phyloP scores from a whole-genome alignment of 352 stramenopile genomes.

The Globisporangium mamillatum region DNA sequence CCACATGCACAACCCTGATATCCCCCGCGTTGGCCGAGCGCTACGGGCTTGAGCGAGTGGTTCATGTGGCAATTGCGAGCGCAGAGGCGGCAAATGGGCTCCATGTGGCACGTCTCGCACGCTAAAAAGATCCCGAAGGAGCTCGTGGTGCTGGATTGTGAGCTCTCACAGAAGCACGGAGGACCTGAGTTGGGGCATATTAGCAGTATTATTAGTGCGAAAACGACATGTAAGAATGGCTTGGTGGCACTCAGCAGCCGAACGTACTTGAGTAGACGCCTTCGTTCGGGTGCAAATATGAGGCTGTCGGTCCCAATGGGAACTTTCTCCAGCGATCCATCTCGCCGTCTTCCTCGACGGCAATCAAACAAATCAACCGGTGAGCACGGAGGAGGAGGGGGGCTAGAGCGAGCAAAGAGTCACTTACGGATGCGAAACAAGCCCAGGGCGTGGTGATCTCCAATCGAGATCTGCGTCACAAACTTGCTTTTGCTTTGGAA shows the following conservation, averaged over 20 bases:
- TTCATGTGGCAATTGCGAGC: conserved; percentile 42
- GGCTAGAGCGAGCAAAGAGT: not conserved
- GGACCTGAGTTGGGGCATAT: conserved; percentile 14
- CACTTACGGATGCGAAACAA: conserved; percentile 47
- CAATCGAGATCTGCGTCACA: conserved; percentile 57
- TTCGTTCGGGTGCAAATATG: conserved; percentile 15
- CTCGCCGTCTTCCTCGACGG: conserved; percentile 19
- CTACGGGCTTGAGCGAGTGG: conserved; percentile 29
- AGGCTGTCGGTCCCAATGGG: conserved; percentile 21
- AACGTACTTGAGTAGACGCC: conserved; percentile 2
- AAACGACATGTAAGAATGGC: too few species aligned
- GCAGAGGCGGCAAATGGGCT: conserved; percentile 54
- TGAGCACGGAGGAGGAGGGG: too few species aligned
- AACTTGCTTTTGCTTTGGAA: conserved; percentile 30
- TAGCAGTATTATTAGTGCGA: too few species aligned
- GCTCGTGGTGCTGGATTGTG: conserved; percentile 25
- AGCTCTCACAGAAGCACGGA: conserved; percentile 26
- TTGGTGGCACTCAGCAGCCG: not conserved
- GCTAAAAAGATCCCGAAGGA: conserved; percentile 41
- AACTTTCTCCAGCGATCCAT: conserved; percentile 73
- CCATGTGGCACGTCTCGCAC: conserved; percentile 40
- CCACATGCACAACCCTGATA: not conserved
- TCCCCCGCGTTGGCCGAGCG: not conserved
- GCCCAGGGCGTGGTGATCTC: conserved; percentile 48
- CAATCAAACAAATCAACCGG: not conserved